Percentiles rank a stretch among this genome's conserved stretches.
Evolutionary conservation across 371 early-diverging fungal genomes (phyloP).

Genomic region (Syncephalastrum sp.): DNA sequence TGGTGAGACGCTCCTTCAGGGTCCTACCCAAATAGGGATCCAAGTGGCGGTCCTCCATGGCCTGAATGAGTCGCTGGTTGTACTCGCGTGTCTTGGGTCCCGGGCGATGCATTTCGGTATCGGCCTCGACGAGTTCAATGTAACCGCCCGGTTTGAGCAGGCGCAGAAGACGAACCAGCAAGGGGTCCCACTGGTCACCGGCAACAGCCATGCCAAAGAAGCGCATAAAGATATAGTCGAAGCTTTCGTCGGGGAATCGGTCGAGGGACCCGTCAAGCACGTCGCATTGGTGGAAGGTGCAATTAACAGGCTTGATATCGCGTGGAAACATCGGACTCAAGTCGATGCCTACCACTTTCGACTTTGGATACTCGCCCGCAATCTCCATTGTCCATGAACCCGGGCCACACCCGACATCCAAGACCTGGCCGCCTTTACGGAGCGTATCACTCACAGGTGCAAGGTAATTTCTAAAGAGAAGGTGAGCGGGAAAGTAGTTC

Average conservation of each 20-base stretch:
- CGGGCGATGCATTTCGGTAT: constrained; percentile 37
- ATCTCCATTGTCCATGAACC: constrained; percentile 64
- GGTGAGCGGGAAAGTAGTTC: neutral
- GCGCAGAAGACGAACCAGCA: constrained; percentile 35
- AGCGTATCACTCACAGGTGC: constrained; percentile 49
- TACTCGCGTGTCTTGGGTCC: constrained; percentile 39
- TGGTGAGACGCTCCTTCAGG: constrained; percentile 26
- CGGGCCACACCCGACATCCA: constrained; percentile 57
- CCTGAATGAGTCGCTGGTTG: constrained; percentile 24
- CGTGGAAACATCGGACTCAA: constrained; percentile 37
- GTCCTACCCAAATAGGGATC: constrained; percentile 32
- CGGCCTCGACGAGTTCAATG: constrained; percentile 44
- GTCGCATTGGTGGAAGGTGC: constrained; percentile 40
- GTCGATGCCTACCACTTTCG: constrained; percentile 51
- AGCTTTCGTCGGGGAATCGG: constrained; percentile 41
- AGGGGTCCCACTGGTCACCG: constrained; percentile 26
- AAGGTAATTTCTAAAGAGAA: constrained; percentile 36
- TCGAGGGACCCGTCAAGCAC: constrained; percentile 19
- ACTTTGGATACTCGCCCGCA: constrained; percentile 56
- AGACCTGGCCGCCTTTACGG: constrained; percentile 42
- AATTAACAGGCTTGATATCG: constrained; percentile 45
- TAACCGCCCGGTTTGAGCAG: constrained; percentile 44
- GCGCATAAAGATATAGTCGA: constrained; percentile 52
- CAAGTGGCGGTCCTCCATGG: constrained; percentile 28
- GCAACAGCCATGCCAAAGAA: constrained; percentile 36